Evolutionary conservation across 805 yeast species (phyloP), one percentile per base, ranked within the genome.

Genomic region (Starmerella floris): DNA sequence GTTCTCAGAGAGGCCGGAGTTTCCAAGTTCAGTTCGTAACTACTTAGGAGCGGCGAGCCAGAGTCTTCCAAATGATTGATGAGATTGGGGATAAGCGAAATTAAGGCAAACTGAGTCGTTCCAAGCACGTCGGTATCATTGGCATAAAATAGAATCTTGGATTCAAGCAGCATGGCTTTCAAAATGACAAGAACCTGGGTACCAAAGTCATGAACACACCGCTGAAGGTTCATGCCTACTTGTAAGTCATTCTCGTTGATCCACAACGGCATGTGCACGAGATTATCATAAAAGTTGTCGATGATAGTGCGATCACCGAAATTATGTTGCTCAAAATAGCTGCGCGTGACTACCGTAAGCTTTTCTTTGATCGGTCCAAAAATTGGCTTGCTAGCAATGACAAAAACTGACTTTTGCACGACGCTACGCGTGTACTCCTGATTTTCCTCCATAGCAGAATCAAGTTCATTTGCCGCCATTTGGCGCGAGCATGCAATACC

Each of bases 401-500:
- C 77, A 4, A 91, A 95, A 23, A 91, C 73, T 0, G 94, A 79
- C 56, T 91, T 91, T 55, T 91, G 98, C 2, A 91, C 87, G 0
- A 84, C 77, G 2, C 94, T 80, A 43, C 98, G 67, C 0, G 93
- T 83, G 23, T 81, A 72, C 45, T 80, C 85, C 13, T 71, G 69
- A 13, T 44, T 46, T 11, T 26, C 42, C 11, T 20, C 36, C 9
- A 8, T 13, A 41, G 70, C 65, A 43, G 66, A 69, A 3, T 72
- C 56, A 43, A 88, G 63, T 23, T 77, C 79, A 23, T 71, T 69
- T 1, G 81, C 66, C 33, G 73, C 67, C 33, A 88, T 70, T 61
- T 88, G 97, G 30, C 95, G 70, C 23, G 87, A 83, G 62, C 98
- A 91, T 0, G 94, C 79, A 48, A 94, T 83, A 1, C 95, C 98